These are phyloP conservation scores for Penicillium sp. DNA, from an alignment of 2,329 filamentous ascomycete genomes.

Conservation along the genomic window DNA sequence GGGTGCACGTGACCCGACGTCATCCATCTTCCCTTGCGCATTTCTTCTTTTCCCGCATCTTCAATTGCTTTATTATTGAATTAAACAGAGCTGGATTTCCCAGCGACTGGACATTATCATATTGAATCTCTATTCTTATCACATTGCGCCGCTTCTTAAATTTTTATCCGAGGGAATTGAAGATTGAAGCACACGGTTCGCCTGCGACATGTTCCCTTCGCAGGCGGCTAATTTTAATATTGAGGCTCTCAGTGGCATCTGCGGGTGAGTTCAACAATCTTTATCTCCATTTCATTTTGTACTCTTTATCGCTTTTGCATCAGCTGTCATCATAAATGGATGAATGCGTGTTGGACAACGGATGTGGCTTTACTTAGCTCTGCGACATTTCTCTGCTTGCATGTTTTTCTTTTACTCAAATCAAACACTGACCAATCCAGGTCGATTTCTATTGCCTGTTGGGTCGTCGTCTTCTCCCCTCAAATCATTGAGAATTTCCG, in stretches of 20 bases:
- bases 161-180: background rate
- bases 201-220: slow-evolving; percentile 38
- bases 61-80: slow-evolving; percentile 13
- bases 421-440: slow-evolving; percentile 45
- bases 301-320: background rate
- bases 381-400: slow-evolving; percentile 1
- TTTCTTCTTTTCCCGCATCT: slow-evolving; percentile 15
- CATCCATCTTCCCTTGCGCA: slow-evolving; percentile 19
- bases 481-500: slow-evolving; percentile 96
- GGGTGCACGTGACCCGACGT: slow-evolving; percentile 25
- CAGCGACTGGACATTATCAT: background rate
- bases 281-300: background rate
- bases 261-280: slow-evolving; percentile 60
- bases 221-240: slow-evolving; percentile 67
- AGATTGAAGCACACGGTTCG: slow-evolving; percentile 8
- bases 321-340: background rate
- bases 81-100: slow-evolving; percentile 2
- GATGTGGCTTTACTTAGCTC: background rate
- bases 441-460: slow-evolving; percentile 94
- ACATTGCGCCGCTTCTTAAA: background rate
- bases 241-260: slow-evolving; percentile 88
- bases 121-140: background rate
- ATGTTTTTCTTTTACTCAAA: background rate
- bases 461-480: slow-evolving; percentile 96
- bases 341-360: background rate